Base-by-base conservation (phyloP, 768 basidiomycete species). In the Panaeolus cyanescens region DNA sequence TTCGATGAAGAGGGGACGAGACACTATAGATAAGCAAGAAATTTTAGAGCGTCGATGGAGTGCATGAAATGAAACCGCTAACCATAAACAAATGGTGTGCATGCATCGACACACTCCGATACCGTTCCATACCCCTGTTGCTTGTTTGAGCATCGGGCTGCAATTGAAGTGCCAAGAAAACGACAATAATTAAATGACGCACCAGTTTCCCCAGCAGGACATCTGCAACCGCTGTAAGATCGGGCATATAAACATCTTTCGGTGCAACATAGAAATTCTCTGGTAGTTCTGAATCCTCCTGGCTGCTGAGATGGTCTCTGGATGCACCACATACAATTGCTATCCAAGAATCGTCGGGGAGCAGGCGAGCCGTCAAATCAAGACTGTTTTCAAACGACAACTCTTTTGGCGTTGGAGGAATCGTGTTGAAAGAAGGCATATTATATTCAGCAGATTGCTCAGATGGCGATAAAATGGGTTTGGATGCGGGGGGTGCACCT, bases 81-180 rank as follows among this genome's bases (percentile, higher is more conserved):
- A 89, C 89, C 89, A 68, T 88, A 93, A 32, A 93, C 84, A 61
- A 93, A 91, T 4, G 91, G 89, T 15, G 91, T 92, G 63, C 83
- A 83, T 4, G 88, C 79, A 66, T 92, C 89, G 17, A 92, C 84
- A 62, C 89, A 90, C 68, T 93, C 91, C 1, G 91, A 85, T 50
- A 91, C 90, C 0, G 91, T 91, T 13, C 91, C 91, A 69, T 92
- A 93, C 32, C 91, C 91, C 89, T 90, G 64, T 20, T 28, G 15
- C 56, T 31, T 9, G 39, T 50, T 50, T n/a, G 25, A 30, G 22
- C 12, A 50, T 13, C 45, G 3, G 13, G 8, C 15, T 8, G 15
- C 19, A 9, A 12, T 25, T 50, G 12, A 50, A 57, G 2, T 25
- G 54, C 30, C 33, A 56, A 54, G 37, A 32, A 45, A 39, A 32